phyloP scores from a whole-genome alignment of 2,329 filamentous ascomycete genomes.

The Hymenoscyphus occultus region DNA sequence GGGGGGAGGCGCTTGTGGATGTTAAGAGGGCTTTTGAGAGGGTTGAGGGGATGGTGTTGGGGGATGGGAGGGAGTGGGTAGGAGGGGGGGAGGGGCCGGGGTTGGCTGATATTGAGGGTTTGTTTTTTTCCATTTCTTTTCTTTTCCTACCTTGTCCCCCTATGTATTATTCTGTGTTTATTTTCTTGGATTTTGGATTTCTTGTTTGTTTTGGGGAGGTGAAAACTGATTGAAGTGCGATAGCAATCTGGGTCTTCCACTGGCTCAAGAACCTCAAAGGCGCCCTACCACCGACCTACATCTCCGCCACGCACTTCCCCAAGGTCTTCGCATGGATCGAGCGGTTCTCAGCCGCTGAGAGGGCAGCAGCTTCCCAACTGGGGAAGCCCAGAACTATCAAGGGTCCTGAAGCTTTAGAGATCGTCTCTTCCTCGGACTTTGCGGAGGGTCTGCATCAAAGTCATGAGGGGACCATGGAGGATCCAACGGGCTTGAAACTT shows the following conservation, averaged over 20 bases:
- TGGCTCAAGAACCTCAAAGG: constrained; percentile 59
- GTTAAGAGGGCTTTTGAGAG: constrained; percentile 53
- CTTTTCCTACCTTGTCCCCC: background rate
- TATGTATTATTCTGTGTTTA: no score
- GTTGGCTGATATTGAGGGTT: constrained; percentile 65
- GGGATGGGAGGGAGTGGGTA: constrained; percentile 66
- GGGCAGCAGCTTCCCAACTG: constrained; percentile 40
- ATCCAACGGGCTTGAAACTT: constrained; percentile 51
- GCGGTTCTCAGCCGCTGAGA: constrained; percentile 54
- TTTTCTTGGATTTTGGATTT: no score
- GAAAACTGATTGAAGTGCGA: background rate
- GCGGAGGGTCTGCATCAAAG: constrained; percentile 38
- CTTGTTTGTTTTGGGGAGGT: no score
- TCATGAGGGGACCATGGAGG: constrained; percentile 45
- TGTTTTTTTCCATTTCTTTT: background rate
- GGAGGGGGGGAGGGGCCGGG: constrained; percentile 48
- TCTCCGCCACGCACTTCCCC: constrained; percentile 54
- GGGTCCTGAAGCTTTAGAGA: constrained; percentile 52
- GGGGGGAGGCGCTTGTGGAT: constrained; percentile 55
- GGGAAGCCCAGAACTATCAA: constrained; percentile 44
- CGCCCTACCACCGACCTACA: constrained; percentile 50
- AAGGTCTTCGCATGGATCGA: constrained; percentile 61
- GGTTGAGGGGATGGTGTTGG: constrained; percentile 60
- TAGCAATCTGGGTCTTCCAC: constrained; percentile 62
- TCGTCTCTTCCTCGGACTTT: constrained; percentile 46